Conservation (phyloP, 768 basidiomycete genomes). For the Inosperma sp. region DNA sequence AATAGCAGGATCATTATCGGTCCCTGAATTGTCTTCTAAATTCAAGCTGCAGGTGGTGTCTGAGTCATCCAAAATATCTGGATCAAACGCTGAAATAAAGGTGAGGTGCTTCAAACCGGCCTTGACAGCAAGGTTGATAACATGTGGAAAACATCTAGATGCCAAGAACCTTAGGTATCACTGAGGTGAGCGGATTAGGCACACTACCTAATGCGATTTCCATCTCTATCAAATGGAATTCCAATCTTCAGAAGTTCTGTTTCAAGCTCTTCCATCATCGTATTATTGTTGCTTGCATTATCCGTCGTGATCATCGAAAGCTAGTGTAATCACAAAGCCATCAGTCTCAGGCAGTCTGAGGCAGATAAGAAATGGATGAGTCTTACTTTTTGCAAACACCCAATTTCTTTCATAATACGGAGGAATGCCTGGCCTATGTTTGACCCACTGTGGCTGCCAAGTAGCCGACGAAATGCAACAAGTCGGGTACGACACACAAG, state of each 20-base stretch:
- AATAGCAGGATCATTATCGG: not conserved
- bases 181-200: not conserved
- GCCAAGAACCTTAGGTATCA: not conserved
- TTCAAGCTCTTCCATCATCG: constrained; percentile 26
- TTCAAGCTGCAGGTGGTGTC: too few species aligned
- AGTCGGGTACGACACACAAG: too few species aligned
- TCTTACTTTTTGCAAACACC: too few species aligned
- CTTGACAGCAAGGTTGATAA: constrained; percentile 26
- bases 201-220: constrained; percentile 24
- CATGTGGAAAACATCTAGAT: constrained; percentile 28
- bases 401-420: too few species aligned
- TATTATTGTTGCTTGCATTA: constrained; percentile 33
- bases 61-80: too few species aligned
- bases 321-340: constrained; percentile 11
- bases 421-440: too few species aligned
- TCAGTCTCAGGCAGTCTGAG: too few species aligned
- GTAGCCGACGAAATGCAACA: too few species aligned
- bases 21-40: not conserved
- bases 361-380: too few species aligned
- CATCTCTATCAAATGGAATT: constrained; percentile 18
- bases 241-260: constrained; percentile 10
- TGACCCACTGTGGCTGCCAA: too few species aligned
- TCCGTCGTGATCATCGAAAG: constrained; percentile 28
- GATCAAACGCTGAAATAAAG: not conserved
- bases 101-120: constrained; percentile 16